Evolutionary conservation across 805 yeast species (phyloP).

Genomic region (Schwanniomyces vanrijiae): DNA sequence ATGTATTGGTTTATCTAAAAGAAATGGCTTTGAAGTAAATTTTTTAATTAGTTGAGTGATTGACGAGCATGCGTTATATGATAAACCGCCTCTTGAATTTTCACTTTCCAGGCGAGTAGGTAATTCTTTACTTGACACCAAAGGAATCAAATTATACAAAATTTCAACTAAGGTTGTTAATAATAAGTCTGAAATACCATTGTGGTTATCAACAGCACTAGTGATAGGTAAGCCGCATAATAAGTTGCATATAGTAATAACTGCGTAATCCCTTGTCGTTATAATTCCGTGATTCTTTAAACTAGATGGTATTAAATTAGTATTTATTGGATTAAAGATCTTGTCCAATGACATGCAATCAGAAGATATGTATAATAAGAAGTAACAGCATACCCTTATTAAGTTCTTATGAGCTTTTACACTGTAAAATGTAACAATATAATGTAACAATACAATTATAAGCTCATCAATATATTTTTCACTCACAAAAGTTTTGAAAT

Average conservation of each 20-base stretch:
- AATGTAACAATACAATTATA: slow-evolving; percentile 53
- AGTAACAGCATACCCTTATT: slow-evolving; percentile 51
- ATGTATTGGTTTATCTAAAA: slow-evolving; percentile 42
- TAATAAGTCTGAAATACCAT: slow-evolving; percentile 28
- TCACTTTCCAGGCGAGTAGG: slow-evolving; percentile 23
- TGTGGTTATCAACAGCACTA: slow-evolving; percentile 15
- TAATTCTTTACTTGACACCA: slow-evolving; percentile 27
- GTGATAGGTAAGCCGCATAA: slow-evolving; percentile 16
- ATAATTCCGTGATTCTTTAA: slow-evolving; percentile 29
- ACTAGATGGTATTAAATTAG: slow-evolving; percentile 25
- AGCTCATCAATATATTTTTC: slow-evolving; percentile 54
- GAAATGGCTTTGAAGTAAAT: slow-evolving; percentile 34
- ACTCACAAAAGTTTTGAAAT: slow-evolving; percentile 41
- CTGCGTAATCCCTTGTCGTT: slow-evolving; percentile 64
- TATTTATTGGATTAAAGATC: slow-evolving; percentile 54
- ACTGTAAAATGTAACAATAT: slow-evolving; percentile 51
- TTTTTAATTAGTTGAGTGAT: slow-evolving; percentile 44
- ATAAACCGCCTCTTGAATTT: slow-evolving; percentile 43
- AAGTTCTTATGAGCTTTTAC: slow-evolving; percentile 38
- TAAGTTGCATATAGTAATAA: slow-evolving; percentile 51
- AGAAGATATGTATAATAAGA: slow-evolving; percentile 51
- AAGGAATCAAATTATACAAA: slow-evolving; percentile 58
- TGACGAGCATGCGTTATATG: slow-evolving; percentile 49
- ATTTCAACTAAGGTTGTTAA: slow-evolving; percentile 56
- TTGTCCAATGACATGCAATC: slow-evolving; percentile 36